These are phyloP conservation scores for Crithidia fasciculata DNA, from an alignment of 208 protist species.

Conservation along the genomic window DNA sequence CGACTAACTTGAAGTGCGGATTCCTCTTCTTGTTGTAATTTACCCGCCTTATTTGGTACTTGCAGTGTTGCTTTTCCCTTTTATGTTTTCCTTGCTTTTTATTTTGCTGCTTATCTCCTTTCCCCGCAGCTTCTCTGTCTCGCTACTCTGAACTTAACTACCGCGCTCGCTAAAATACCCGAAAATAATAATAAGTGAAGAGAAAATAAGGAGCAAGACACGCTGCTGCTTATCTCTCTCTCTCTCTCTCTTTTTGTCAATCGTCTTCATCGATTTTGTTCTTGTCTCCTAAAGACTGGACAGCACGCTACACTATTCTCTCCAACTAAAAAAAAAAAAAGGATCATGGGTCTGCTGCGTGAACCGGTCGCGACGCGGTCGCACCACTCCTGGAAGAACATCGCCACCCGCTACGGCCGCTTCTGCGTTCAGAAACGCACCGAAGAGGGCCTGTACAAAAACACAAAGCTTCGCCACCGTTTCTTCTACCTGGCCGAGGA, in stretches of 20 bases:
- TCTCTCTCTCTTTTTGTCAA: too few species aligned
- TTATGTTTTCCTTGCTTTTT: constrained; percentile 11
- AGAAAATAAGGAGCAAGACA: too few species aligned
- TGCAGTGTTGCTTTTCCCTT: too few species aligned
- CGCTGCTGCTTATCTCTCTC: too few species aligned
- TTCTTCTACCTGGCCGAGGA: constrained; percentile 24
- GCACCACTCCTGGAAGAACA: constrained; percentile 40
- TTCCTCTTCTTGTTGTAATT: not conserved
- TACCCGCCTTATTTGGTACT: too few species aligned
- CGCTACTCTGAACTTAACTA: too few species aligned
- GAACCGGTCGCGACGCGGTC: constrained; percentile 21
- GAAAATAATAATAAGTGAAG: too few species aligned
- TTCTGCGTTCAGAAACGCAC: constrained; percentile 63
- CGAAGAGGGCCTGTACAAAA: constrained; percentile 36
- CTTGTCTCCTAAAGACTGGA: too few species aligned
- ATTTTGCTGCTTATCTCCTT: not conserved
- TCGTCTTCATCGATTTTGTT: too few species aligned
- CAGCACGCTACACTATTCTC: too few species aligned
- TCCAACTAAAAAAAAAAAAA: not conserved
- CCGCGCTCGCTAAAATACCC: too few species aligned
- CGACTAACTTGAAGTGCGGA: not conserved
- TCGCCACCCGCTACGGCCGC: constrained; percentile 35
- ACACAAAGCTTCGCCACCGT: constrained; percentile 35
- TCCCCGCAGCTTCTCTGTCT: not conserved
- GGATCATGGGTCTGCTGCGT: constrained; percentile 18